These are phyloP conservation scores for Cymodocea nodosa DNA, from an alignment of 116 monocot genomes.

Conservation along the genomic window DNA sequence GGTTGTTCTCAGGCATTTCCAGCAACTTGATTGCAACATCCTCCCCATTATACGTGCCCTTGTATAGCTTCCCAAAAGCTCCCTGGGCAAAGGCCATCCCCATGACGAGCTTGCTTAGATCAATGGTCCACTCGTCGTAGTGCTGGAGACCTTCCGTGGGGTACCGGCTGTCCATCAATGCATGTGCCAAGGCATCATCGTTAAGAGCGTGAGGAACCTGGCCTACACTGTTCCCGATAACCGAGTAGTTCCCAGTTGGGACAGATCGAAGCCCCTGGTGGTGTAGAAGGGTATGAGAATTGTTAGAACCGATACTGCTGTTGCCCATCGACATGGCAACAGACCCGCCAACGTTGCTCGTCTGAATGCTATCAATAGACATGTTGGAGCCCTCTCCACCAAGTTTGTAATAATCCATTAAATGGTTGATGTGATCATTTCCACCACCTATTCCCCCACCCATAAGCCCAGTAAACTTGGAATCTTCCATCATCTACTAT, in stretches of 20 bases:
- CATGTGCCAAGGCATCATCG: constrained; percentile 61
- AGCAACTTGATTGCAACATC: constrained; percentile 93
- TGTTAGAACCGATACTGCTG: constrained; percentile 75
- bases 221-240: constrained; percentile 34
- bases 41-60: constrained; percentile 77
- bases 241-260: constrained; percentile 24
- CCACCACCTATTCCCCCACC: constrained; percentile 23
- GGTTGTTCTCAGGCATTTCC: constrained; percentile 76
- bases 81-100: constrained; percentile 83
- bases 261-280: constrained; percentile 43
- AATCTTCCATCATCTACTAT: constrained; percentile 20
- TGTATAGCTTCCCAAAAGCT: constrained; percentile 93
- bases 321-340: constrained; percentile 70
- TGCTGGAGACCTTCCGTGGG: constrained; percentile 47
- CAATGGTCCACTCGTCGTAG: constrained; percentile 86
- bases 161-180: constrained; percentile 52
- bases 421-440: constrained; percentile 22
- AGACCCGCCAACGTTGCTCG: constrained; percentile 46
- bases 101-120: constrained; percentile 62
- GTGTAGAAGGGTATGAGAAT: constrained; percentile 54
- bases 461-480: constrained; percentile 47
- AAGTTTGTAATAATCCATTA: constrained; percentile 47
- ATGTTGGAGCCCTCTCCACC: constrained; percentile 73
- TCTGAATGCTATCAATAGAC: constrained; percentile 64
- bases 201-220: constrained; percentile 29